These are phyloP conservation scores for Coffea eugenioides DNA, from an alignment of 257 asterid species.

Conservation along the genomic window DNA sequence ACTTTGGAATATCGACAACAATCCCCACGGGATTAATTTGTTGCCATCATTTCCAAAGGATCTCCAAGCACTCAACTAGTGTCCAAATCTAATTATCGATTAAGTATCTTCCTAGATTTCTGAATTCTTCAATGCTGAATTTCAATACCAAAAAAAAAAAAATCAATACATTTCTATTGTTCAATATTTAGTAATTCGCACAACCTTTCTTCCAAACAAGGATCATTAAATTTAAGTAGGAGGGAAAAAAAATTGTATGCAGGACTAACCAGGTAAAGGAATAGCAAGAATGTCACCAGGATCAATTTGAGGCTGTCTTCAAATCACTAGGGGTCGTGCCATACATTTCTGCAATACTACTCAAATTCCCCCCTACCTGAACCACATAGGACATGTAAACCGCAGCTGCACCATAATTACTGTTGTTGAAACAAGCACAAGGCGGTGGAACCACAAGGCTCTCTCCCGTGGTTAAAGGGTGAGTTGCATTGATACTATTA, in stretches of 20 bases:
- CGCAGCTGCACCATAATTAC: constrained; percentile 11
- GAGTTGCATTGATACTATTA: neutral
- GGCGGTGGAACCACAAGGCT: constrained; percentile 21
- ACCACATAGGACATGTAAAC: constrained; percentile 29
- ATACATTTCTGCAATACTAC: constrained; percentile 12
- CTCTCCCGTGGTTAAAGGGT: neutral
- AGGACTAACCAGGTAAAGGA: constrained; percentile 17
- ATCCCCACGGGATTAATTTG: no score
- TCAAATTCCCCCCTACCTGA: constrained; percentile 6
- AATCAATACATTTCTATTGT: no score
- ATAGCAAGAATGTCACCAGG: constrained; percentile 26
- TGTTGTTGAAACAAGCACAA: constrained; percentile 24
- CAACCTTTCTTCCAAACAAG: no score
- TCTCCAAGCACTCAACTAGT: no score
- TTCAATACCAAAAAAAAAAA: no score
- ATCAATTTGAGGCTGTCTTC: constrained; percentile 16
- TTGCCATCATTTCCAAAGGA: no score
- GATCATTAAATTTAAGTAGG: neutral
- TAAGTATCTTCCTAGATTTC: no score
- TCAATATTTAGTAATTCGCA: no score
- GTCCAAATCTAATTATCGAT: no score
- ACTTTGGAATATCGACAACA: no score
- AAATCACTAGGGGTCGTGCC: constrained; percentile 3
- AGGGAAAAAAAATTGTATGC: neutral
- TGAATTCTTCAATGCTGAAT: no score